Evolutionary conservation across 768 basidiomycete genomes (phyloP).

Genomic region (Kwoniella sp.): DNA sequence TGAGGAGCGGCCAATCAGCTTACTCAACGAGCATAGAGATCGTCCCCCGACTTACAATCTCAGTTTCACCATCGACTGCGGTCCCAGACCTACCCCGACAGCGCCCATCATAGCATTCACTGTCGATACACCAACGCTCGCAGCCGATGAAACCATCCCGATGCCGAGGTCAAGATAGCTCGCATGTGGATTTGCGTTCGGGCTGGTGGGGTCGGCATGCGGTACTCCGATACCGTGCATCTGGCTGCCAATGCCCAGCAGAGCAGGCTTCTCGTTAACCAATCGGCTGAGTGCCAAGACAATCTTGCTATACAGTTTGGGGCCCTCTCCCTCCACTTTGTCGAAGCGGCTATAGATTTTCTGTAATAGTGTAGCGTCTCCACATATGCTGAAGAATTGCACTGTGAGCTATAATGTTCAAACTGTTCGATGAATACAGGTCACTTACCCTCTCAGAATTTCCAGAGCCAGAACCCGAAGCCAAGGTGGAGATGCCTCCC

Average conservation of each 20-base stretch:
- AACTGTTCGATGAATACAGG: no score
- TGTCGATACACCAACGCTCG: conserved; percentile 78
- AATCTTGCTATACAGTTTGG: conserved; percentile 61
- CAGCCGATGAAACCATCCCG: conserved; percentile 79
- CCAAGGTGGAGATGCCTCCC: conserved; percentile 65
- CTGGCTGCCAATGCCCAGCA: conserved; percentile 75
- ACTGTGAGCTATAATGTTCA: no score
- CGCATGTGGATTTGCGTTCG: conserved; percentile 13
- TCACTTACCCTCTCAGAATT: conserved; percentile 70
- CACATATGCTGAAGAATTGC: conserved; percentile 52
- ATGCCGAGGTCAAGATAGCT: conserved; percentile 53
- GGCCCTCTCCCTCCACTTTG: not conserved
- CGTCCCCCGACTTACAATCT: conserved; percentile 68
- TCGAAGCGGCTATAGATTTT: conserved; percentile 46
- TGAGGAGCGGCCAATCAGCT: not conserved
- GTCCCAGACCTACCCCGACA: conserved; percentile 70
- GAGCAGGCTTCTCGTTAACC: conserved; percentile 80
- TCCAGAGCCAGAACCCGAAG: conserved; percentile 90
- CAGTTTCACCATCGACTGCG: conserved; percentile 75
- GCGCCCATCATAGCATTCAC: conserved; percentile 82
- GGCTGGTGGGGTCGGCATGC: conserved; percentile 14
- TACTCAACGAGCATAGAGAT: not conserved
- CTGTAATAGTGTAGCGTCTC: conserved; percentile 43
- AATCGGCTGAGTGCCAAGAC: conserved; percentile 82
- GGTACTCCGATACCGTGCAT: conserved; percentile 77